Evolutionary conservation across 176 grass and related monocot species (phyloP), one percentile per base, ranked within the genome.

Genomic region (Ananas comosus): DNA sequence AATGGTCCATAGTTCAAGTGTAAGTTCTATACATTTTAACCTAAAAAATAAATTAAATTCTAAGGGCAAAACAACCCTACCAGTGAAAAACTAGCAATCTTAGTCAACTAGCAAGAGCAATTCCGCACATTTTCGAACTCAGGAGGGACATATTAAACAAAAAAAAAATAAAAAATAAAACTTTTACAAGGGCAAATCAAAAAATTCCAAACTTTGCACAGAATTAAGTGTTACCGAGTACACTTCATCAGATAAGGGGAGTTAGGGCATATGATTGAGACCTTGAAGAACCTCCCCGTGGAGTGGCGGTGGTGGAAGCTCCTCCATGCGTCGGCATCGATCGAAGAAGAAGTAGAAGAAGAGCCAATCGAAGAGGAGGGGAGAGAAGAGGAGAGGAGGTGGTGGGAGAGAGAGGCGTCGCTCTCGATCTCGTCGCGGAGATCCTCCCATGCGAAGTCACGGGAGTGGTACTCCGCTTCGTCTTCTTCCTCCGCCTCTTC

Each of bases 361-460:
- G 51, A 18, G 70, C 65, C n/a, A 12, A 72, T 54, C 14, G 51
- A 42, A n/a, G 74, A 29, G 12, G 81, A 54, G 7, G 56, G 13
- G 10, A n/a, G 0, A 13, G 80, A 84, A 18, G 80, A 83, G 49
- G 80, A 83, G 49, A 74, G 49, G 71, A 96, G 77, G 64, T 96
- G 92, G 81, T 85, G 81, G 48, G 78, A 74, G 53, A 92, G 83
- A 56, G 86, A 82, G 63, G 80, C 57, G 66, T 89, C 59, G 10
- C 75, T 73, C 76, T 96, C 86, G 73, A 92, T 87, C 82, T 85
- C 77, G 47, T 54, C 67, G 51, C 77, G 74, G 51, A 87, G 88
- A 18, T 87, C 81, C 67, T 96, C 86, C 93, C 93, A 96, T 6
- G 81, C 74, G 86, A 96, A 96, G 50, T 96, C 88, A 64, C 70